Evolutionary conservation across 257 asterid genomes (phyloP).

Genomic region (Scutellaria baicalensis): DNA sequence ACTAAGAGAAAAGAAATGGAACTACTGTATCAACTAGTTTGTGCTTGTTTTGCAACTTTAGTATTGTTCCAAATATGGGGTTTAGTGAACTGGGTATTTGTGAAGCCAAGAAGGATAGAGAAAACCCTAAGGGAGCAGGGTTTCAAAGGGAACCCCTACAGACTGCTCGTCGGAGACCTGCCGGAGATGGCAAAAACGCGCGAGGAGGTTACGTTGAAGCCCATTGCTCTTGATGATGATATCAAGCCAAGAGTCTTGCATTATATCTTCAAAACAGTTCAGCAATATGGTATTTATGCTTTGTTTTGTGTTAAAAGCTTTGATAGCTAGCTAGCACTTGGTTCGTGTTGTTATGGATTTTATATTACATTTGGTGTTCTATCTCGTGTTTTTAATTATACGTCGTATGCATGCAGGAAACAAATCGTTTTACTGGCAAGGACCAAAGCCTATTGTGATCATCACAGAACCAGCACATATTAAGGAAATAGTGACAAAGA

Average conservation of each 20-base stretch:
- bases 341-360: no score
- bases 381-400: no score
- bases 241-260: constrained; percentile 17
- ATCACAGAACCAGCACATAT: constrained; percentile 32
- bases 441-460: constrained; percentile 32
- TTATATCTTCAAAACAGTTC: neutral
- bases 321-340: no score
- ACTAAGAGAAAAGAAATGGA: constrained; percentile 6
- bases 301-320: neutral
- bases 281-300: constrained; percentile 24
- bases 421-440: constrained; percentile 36
- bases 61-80: constrained; percentile 16
- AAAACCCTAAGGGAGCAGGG: constrained; percentile 29
- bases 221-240: constrained; percentile 28
- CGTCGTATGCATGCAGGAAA: constrained; percentile 30
- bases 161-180: constrained; percentile 26
- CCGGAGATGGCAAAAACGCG: constrained; percentile 2
- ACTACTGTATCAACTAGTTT: neutral
- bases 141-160: constrained; percentile 29
- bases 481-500: constrained; percentile 29
- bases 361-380: no score
- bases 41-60: neutral
- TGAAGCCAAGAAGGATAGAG: constrained; percentile 30
- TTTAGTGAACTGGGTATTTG: constrained; percentile 27
- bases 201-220: constrained; percentile 16